These are phyloP conservation scores for Neonectria neomacrospora DNA, from an alignment of 2,329 filamentous ascomycete species.

Conservation along the genomic window DNA sequence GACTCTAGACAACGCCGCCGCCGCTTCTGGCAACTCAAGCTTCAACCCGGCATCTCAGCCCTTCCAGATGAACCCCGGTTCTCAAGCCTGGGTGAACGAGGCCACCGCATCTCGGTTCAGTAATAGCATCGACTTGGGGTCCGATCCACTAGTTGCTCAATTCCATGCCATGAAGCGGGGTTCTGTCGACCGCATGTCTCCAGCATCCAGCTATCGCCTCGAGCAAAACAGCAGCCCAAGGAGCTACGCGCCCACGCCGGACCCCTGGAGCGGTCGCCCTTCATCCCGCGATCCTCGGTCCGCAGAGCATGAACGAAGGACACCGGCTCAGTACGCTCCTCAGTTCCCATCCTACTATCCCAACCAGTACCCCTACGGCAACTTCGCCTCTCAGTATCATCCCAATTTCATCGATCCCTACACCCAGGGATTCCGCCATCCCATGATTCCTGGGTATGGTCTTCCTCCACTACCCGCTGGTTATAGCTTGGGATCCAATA, in stretches of 20 bases:
- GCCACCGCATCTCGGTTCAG: conserved; percentile 38
- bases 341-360: conserved; percentile 48
- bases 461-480: conserved; percentile 49
- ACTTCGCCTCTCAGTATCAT: conserved; percentile 50
- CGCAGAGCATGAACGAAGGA: conserved; percentile 54
- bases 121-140: conserved; percentile 47
- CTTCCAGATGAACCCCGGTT: conserved; percentile 61
- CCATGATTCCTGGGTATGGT: conserved; percentile 49
- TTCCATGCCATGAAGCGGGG: conserved; percentile 49
- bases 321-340: conserved; percentile 46
- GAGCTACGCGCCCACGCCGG: conserved; percentile 46
- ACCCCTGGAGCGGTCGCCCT: conserved; percentile 53
- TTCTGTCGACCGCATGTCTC: conserved; percentile 54
- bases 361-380: conserved; percentile 44
- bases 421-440: conserved; percentile 48
- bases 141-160: conserved; percentile 46
- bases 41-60: conserved; percentile 50
- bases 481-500: conserved; percentile 44
- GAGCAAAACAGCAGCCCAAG: conserved; percentile 44
- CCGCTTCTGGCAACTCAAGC: conserved; percentile 28
- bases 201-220: conserved; percentile 45
- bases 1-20: conserved; percentile 47
- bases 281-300: conserved; percentile 50
- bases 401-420: conserved; percentile 53
- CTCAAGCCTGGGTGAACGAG: conserved; percentile 58